Evolutionary conservation across 805 yeast genomes (phyloP).

Genomic region (Tanozyma kutaoensis): DNA sequence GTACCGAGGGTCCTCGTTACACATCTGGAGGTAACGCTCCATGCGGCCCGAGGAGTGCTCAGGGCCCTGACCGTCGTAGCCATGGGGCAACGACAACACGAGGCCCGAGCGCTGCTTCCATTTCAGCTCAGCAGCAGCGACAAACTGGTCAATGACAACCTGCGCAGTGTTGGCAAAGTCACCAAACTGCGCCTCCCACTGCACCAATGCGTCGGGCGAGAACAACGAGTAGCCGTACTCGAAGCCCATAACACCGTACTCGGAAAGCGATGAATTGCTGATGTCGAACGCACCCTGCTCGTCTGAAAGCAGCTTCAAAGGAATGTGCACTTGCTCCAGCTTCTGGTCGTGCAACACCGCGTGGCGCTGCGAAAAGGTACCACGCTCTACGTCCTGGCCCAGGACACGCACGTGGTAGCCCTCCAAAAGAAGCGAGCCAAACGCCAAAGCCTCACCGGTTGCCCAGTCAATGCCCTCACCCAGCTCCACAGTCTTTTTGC

Average conservation of each 20-base stretch:
- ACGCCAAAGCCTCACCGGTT: conserved; percentile 98
- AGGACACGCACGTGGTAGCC: conserved; percentile 95
- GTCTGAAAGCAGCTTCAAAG: conserved; percentile 67
- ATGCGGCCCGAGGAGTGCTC: conserved; percentile 98
- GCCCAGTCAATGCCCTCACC: conserved; percentile 99
- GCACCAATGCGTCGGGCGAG: conserved; percentile 91
- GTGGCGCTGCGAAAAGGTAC: conserved; percentile 99
- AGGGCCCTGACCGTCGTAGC: conserved; percentile 99
- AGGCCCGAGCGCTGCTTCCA: conserved; percentile 99
- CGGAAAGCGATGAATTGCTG: conserved; percentile 91
- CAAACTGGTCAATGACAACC: conserved; percentile 92
- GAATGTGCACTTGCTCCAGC: conserved; percentile 71
- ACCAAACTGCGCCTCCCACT: conserved; percentile 99
- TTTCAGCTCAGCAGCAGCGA: conserved; percentile 93
- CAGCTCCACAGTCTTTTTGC: conserved; percentile 73
- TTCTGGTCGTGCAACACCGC: conserved; percentile 95
- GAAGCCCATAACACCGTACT: conserved; percentile 98
- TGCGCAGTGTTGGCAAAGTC: conserved; percentile 99
- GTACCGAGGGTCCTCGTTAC: conserved; percentile 89
- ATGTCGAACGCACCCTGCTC: conserved; percentile 80
- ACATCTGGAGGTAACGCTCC: conserved; percentile 90
- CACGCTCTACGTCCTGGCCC: conserved; percentile 99
- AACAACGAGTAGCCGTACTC: conserved; percentile 98
- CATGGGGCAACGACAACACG: conserved; percentile 93
- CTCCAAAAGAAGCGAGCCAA: conserved; percentile 82